Percentiles rank a stretch among this genome's conserved stretches.
Evolutionary conservation across 1,139 yeast species (phyloP).

Genomic region (Lodderomyces parapsilosis): DNA sequence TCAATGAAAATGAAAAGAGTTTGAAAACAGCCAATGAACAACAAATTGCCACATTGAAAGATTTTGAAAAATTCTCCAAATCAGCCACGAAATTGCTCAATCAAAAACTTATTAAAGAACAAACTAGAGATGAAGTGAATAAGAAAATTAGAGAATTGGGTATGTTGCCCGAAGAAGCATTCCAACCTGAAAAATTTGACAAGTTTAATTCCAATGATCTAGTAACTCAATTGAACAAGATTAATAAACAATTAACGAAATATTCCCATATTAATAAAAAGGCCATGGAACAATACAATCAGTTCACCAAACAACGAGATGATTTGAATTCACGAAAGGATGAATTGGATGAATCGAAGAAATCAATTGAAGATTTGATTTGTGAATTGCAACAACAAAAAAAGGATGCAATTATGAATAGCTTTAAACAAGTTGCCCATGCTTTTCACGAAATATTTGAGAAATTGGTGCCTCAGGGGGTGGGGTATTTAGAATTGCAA

Average conservation of each 20-base stretch:
- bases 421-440: constrained; percentile 73
- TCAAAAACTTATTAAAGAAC: constrained; percentile 57
- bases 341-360: constrained; percentile 70
- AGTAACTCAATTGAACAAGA: constrained; percentile 52
- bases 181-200: constrained; percentile 41
- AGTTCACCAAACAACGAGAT: constrained; percentile 71
- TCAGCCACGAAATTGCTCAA: constrained; percentile 65
- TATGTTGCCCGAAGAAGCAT: constrained; percentile 83
- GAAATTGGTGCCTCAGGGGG: constrained; percentile 79
- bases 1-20: constrained; percentile 37
- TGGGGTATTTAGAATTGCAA: constrained; percentile 72
- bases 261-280: constrained; percentile 84
- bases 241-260: constrained; percentile 58
- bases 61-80: constrained; percentile 63
- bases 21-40: constrained; percentile 54
- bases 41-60: constrained; percentile 53
- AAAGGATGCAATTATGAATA: constrained; percentile 75
- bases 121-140: constrained; percentile 71
- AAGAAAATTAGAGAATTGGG: constrained; percentile 80
- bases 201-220: constrained; percentile 53
- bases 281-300: constrained; percentile 81
- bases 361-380: constrained; percentile 72
- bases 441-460: constrained; percentile 76
- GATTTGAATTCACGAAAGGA: constrained; percentile 62
- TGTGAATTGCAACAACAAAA: constrained; percentile 74